Conservation (phyloP, 169 alveolate genomes). For the Plasmodium blacklocki region DNA sequence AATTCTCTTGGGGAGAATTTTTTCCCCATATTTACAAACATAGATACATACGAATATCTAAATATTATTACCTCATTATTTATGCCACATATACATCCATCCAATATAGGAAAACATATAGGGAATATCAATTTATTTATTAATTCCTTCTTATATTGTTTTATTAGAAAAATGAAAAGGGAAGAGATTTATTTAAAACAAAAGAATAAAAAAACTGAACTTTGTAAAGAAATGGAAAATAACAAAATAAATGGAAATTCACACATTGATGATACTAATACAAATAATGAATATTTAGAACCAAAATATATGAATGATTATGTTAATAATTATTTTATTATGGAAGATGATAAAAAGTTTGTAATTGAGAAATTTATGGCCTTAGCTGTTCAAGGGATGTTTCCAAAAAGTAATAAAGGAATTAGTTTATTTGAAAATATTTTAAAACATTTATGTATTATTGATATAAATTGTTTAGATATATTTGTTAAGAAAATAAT, state of each 20-base stretch:
- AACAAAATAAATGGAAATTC: not conserved
- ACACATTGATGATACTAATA: not conserved
- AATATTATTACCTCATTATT: slow-evolving; percentile 61
- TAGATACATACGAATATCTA: slow-evolving; percentile 42
- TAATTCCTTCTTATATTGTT: slow-evolving; percentile 47
- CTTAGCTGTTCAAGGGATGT: slow-evolving; percentile 69
- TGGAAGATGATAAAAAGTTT: slow-evolving; percentile 50
- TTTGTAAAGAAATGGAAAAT: not conserved
- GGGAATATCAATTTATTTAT: slow-evolving; percentile 63
- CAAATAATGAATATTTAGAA: not conserved
- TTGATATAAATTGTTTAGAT: slow-evolving; percentile 67
- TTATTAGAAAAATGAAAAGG: slow-evolving; percentile 67
- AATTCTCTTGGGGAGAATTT: no score
- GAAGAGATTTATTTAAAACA: slow-evolving; percentile 32
- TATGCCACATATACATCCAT: slow-evolving; percentile 74
- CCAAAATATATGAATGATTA: slow-evolving; percentile 2
- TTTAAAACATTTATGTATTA: slow-evolving; percentile 53
- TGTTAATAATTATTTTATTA: slow-evolving; percentile 44
- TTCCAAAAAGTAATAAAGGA: slow-evolving; percentile 63
- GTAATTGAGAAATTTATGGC: slow-evolving; percentile 48
- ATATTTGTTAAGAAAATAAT: slow-evolving; percentile 50
- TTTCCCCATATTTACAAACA: slow-evolving; percentile 19
- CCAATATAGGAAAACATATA: slow-evolving; percentile 65
- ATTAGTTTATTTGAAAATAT: slow-evolving; percentile 67
- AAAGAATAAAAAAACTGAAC: not conserved